A percentile compares a stretch with the other conserved stretches of the same genome.
These are phyloP conservation scores for Hanseniaspora singularis DNA, from an alignment of 805 yeast genomes.

Conservation along the genomic window DNA sequence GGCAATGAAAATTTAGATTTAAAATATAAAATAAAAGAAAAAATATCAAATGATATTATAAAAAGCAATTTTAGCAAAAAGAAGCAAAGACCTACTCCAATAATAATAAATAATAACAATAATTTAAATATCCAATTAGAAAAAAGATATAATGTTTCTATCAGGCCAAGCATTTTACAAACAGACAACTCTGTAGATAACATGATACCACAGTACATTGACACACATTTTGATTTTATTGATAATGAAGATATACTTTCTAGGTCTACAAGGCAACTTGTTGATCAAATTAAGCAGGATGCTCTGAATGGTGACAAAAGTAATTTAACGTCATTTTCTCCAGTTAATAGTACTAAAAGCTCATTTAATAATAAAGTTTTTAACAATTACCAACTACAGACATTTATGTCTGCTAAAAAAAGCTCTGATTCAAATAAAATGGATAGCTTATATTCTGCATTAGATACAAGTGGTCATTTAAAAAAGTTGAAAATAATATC, in stretches of 20 bases:
- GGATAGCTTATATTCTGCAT: background rate
- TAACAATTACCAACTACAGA: background rate
- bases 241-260: slow-evolving; percentile 1
- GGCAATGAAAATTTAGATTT: no score
- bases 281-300: slow-evolving; percentile 14
- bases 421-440: background rate
- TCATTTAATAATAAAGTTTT: background rate
- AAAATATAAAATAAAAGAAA: no score
- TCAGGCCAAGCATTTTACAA: background rate
- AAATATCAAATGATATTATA: no score
- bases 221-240: background rate
- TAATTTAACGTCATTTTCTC: slow-evolving; percentile 10
- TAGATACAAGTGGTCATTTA: background rate
- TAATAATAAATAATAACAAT: background rate
- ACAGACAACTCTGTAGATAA: background rate
- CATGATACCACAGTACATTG: slow-evolving; percentile 5
- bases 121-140: background rate
- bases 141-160: no score
- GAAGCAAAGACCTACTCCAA: slow-evolving; percentile 11
- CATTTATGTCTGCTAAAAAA: background rate
- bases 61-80: no score
- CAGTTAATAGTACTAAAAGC: background rate
- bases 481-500: slow-evolving; percentile 1
- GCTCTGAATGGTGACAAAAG: slow-evolving; percentile 3
- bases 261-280: slow-evolving; percentile 9